Base-by-base conservation (phyloP, 352 stramenopile genomes). In the Globisporangium recalcitrans region DNA sequence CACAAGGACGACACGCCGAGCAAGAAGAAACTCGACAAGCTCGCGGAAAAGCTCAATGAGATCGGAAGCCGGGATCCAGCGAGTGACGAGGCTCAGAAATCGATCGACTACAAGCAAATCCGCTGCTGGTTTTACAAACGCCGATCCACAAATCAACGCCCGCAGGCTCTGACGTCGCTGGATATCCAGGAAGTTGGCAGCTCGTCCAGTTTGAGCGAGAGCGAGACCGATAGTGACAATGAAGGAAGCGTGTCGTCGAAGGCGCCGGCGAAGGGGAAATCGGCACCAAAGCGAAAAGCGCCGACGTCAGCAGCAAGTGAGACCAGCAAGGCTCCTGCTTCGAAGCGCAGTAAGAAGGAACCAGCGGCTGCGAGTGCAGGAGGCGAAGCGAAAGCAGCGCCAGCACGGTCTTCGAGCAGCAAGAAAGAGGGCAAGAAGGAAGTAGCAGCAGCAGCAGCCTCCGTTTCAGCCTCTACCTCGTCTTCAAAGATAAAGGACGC, bases 61-160 rank as follows among this genome's bases (percentile, higher is more conserved):
- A 87, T 92, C 38, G 83, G 74, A 7, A 70, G 69, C 4, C 52
- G 72, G 13, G 82, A 91, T 36, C 63, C 76, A 4, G 72, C 65
- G 27, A 87, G 80, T 31, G 79, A 90, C 46, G 72, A 72, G 3
- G 75, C 77, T 7, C 80, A 91, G 55, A 70, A 75, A 22, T 78
- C 72, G 16, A 90, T 90, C 55, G 85, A 94, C 67, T 92, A 93
- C 73, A 94, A 94, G 70, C 85, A 94, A 58, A 85, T 94, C 52
- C 79, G 85, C 5, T 89, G 85, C 62, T 94, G 85, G 85, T 94
- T 94, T 68, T 94, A 94, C 73, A 94, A 94, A 66, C 78, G 85
- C 14, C 77, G 83, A 52, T 90, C 83, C 5, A 85, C 80, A 13
- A 90, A 92, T 40, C 77, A 88, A 48, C 83, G 80, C 46, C 83